Evolutionary conservation across 2,329 filamentous ascomycete genomes (phyloP), one percentile per base, ranked within the genome.

Genomic region (Trichoderma sp.): DNA sequence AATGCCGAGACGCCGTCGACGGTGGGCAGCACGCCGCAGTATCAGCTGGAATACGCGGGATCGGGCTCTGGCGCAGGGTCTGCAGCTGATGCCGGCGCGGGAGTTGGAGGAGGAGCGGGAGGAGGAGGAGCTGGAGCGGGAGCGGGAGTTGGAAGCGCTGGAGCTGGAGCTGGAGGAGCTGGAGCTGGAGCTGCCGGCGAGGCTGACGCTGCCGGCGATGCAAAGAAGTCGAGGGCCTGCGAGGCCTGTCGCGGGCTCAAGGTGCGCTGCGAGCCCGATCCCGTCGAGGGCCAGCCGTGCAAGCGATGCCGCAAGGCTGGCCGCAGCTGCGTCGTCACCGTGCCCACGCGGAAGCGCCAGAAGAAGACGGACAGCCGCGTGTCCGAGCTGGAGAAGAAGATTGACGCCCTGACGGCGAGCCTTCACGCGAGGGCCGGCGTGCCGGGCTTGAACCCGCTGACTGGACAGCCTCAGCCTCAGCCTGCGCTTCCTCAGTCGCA

Each of bases 341-440:
- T 89, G 70, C 92, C 86, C 15, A 87, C 84, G 34, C 78, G 92
- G 48, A 97, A 96, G 80, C 85, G 93, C 53, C 92, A 94, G 81
- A 97, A 94, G 83, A 97, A 97, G 83, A 93, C 92, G 64, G 94
- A 97, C 77, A 94, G 89, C 71, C 86, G 93, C 61, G 93, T 97
- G 13, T 91, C 93, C 9, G 93, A 97, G 81, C 84, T 97, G 61
- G 93, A 97, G 82, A 93, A 90, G 83, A 96, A 96, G 82, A 94
- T 97, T 71, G 93, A 97, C 81, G 92, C 91, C 9, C 78, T 97
- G 76, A 97, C 92, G 8, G 92, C 92, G 7, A 93, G 89, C 39
- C 77, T 97, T 71, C 89, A 92, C 54, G 88, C 91, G 9, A 73
- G 78, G 34, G 75, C 70, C n/a, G 68, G 73, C 15, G 71, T 29